These are phyloP conservation scores for Choiromyces venosus DNA, from an alignment of 495 filamentous ascomycete genomes.

Conservation along the genomic window DNA sequence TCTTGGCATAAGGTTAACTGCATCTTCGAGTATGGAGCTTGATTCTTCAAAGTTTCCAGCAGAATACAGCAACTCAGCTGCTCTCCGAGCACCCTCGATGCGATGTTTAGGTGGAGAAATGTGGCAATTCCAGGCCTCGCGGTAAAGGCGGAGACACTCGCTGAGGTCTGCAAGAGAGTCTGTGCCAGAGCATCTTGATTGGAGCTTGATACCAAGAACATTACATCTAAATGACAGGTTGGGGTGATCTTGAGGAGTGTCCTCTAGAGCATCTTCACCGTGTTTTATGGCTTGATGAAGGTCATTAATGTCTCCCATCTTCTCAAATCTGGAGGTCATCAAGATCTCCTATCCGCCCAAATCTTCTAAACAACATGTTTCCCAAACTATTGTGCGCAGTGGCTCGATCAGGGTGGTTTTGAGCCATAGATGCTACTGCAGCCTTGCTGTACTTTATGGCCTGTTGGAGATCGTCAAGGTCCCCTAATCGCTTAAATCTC, in stretches of 20 bases:
- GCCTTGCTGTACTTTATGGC: slow-evolving; percentile 3
- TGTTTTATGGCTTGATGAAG: not conserved
- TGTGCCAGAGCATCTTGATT: no score
- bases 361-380: not conserved
- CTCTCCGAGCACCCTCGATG: not conserved
- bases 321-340: not conserved
- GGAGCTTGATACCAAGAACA: no score
- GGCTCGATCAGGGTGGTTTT: not conserved
- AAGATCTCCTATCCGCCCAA: not conserved
- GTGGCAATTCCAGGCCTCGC: no score
- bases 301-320: not conserved
- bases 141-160: no score
- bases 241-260: not conserved
- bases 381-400: not conserved
- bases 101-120: not conserved
- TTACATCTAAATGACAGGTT: not conserved
- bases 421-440: not conserved
- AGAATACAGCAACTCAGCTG: not conserved
- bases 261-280: not conserved
- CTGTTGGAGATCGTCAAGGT: not conserved
- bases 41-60: not conserved
- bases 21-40: slow-evolving; percentile 1
- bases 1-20: not conserved
- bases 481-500: not conserved
- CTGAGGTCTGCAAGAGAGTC: no score